Evolutionary conservation across 352 stramenopile species (phyloP).

Genomic region (Pythium oligandrum): DNA sequence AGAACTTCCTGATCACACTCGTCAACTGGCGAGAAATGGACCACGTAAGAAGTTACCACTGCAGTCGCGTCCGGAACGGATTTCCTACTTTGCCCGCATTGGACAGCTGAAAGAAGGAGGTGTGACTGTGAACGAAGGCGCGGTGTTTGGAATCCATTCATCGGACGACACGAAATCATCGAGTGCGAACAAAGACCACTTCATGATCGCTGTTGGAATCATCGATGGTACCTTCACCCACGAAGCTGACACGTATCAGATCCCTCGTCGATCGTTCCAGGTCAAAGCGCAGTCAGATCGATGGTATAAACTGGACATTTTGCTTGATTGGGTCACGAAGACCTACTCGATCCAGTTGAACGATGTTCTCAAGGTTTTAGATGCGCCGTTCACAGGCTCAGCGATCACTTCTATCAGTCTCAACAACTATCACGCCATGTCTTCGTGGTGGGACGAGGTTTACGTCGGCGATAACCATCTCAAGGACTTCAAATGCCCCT

Average conservation of each 20-base stretch:
- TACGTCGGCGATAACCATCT: constrained; percentile 91
- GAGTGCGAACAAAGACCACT: constrained; percentile 27
- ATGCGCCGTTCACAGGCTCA: constrained; percentile 45
- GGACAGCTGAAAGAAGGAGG: constrained; percentile 36
- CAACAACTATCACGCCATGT: constrained; percentile 77
- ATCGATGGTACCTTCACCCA: constrained; percentile 61
- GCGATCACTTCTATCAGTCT: constrained; percentile 60
- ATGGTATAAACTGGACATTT: constrained; percentile 96
- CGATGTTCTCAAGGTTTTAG: constrained; percentile 76
- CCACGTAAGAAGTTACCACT: constrained; percentile 34
- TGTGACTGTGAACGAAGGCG: constrained; percentile 46
- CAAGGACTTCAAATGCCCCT: constrained; percentile 89
- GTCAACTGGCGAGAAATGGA: constrained; percentile 39
- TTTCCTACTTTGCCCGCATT: constrained; percentile 79
- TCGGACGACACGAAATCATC: constrained; percentile 3
- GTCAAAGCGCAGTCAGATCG: constrained; percentile 48
- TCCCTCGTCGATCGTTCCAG: constrained; percentile 43
- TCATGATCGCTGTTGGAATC: constrained; percentile 67
- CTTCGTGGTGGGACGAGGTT: constrained; percentile 95
- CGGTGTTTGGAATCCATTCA: constrained; percentile 50
- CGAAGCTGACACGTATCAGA: constrained; percentile 67
- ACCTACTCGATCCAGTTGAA: constrained; percentile 90
- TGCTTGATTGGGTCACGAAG: constrained; percentile 76
- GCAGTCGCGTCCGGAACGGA: constrained; percentile 31
- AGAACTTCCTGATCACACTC: constrained; percentile 14